These are phyloP conservation scores for Diaporthe capsici DNA, from an alignment of 2,329 filamentous ascomycete species.

Conservation along the genomic window DNA sequence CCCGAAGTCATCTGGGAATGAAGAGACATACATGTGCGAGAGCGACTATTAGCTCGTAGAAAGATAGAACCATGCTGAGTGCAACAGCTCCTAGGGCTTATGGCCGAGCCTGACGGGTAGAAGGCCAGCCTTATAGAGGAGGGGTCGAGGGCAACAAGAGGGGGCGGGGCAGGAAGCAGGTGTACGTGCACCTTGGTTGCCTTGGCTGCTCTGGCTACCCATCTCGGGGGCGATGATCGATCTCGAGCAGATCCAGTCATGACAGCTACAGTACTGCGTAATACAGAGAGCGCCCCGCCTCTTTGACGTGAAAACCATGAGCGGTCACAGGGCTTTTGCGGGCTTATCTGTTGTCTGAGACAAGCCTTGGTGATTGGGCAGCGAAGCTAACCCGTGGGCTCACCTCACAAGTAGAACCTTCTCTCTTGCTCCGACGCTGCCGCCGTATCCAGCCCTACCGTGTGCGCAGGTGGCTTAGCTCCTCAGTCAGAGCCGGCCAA, in stretches of 20 bases:
- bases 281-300: neutral
- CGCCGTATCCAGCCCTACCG: conserved; percentile 19
- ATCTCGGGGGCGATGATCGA: neutral
- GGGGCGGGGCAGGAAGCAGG: conserved; percentile 4
- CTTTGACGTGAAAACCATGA: conserved; percentile 4
- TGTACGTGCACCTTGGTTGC: neutral
- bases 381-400: conserved; percentile 21
- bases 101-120: conserved; percentile 2
- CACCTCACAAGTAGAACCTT: neutral
- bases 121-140: neutral
- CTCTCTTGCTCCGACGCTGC: conserved; percentile 10
- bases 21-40: neutral
- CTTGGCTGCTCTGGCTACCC: neutral
- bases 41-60: too few relatives aligned
- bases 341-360: conserved; percentile 29
- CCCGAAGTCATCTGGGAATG: neutral
- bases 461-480: conserved; percentile 3
- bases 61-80: neutral
- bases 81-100: neutral
- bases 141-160: neutral
- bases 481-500: conserved; percentile 1
- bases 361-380: conserved; percentile 25
- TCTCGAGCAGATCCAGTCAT: neutral
- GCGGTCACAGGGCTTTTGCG: conserved; percentile 12
- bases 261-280: neutral